These are phyloP conservation scores for Aspergillus transmontanensis DNA, from an alignment of 2,329 filamentous ascomycete species.

Conservation along the genomic window DNA sequence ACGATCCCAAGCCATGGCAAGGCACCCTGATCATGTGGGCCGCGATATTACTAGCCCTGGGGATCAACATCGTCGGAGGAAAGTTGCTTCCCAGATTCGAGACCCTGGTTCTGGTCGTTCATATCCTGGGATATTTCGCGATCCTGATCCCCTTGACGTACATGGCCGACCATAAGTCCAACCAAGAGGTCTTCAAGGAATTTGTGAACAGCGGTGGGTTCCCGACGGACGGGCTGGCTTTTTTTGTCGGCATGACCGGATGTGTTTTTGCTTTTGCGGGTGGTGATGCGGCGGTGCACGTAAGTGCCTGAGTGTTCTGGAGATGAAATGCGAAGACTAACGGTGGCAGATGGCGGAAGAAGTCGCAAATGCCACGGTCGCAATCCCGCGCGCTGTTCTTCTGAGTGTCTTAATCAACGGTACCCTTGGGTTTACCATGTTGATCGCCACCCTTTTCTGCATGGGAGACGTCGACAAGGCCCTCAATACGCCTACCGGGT, in stretches of 20 bases:
- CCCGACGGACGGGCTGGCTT: conserved; percentile 45
- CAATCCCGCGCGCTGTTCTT: conserved; percentile 41
- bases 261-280: conserved; percentile 43
- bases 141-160: conserved; percentile 52
- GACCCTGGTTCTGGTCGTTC: conserved; percentile 51
- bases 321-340: background rate
- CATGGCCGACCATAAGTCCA: conserved; percentile 44
- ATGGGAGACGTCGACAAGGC: conserved; percentile 36
- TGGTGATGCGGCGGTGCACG: conserved; percentile 41
- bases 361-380: conserved; percentile 39
- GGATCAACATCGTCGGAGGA: conserved; percentile 49
- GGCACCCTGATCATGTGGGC: conserved; percentile 53
- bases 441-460: conserved; percentile 44
- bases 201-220: conserved; percentile 53
- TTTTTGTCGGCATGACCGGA: conserved; percentile 38
- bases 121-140: conserved; percentile 56
- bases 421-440: conserved; percentile 38
- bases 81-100: conserved; percentile 52
- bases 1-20: conserved; percentile 50
- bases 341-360: conserved; percentile 41
- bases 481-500: conserved; percentile 30
- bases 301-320: conserved; percentile 22
- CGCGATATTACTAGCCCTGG: conserved; percentile 40
- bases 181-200: conserved; percentile 48
- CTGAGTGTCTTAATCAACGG: conserved; percentile 42